Evolutionary conservation across 2,329 filamentous ascomycete genomes (phyloP), one percentile per base, ranked within the genome.

Genomic region (Arthrobotrys entomopaga): DNA sequence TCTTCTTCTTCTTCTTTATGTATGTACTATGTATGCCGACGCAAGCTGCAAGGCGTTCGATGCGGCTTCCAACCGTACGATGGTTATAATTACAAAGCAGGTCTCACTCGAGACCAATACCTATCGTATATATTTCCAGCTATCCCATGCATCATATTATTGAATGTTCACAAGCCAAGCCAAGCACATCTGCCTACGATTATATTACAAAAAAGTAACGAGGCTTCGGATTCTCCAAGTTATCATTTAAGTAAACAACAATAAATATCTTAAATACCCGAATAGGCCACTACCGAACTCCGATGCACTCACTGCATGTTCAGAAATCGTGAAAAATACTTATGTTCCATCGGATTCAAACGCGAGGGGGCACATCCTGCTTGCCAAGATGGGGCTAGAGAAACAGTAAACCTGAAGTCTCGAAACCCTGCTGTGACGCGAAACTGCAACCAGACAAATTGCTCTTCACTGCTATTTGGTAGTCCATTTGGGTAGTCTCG

Each of bases 381-480:
- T 38, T n/a, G 34, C 38, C 53, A 57, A 57, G 53, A 4, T 22
- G 24, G 24, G 24, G 50, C 24, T 20, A 53, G 24, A 34, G 13
- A 13, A 10, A 4, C 49, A 8, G 16, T 2, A n/a, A 24, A 42
- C 20, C n/a, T 8, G n/a, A 16, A 19, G 3, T 22, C 3, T 13
- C 22, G 16, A 57, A 57, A 57, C 53, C 42, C 53, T 57, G 53
- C 53, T 57, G 53, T 29, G 40, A 57, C 53, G 53, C 53, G 53
- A 57, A n/a, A 43, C 20, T 29, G 34, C 53, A 29, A 29, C 53
- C 49, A 53, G 49, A 53, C 16, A n/a, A n/a, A 20, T 22, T 34
- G 5, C 34, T 15, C 24, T 20, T 22, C 34, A 57, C 4, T 15
- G 11, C 11, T 40, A 29, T 29, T 29, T 29, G 26, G 5, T 16